Base-by-base conservation (phyloP, 1,284 basidiomycete species). In the Ustilago tritici region DNA sequence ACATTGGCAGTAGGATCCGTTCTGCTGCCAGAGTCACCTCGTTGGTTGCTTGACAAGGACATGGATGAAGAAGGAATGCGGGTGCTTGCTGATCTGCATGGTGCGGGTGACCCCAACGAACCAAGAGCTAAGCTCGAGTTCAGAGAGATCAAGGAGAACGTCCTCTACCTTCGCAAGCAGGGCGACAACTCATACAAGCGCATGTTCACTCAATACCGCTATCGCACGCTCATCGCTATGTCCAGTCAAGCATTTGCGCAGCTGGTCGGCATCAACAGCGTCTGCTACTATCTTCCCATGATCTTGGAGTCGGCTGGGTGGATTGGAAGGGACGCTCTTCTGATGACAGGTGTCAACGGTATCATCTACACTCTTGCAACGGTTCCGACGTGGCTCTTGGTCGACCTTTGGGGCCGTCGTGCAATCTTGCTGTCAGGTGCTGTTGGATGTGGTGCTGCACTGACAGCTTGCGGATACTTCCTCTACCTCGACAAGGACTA, bases 201-300 rank as follows among this genome's bases (percentile, higher is more conserved):
- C 47, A 93, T 98, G 91, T 97, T 95, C 94, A 91, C 87, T 79
- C 90, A 91, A 76, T 98, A 98, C 87, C 92, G 93, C 80, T 91
- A 92, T 52, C 90, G 95, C 53, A 95, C 98, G 6, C 87, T 98
- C 76, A 91, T 98, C 69, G 96, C 95, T n/a, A 96, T 96, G 94
- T 95, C 94, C 19, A 94, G 94, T 73, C 96, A 98, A 86, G 92
- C 93, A 65, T 98, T 98, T 86, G 95, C 95, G 55, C 96, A 98
- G 87, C 65, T 98, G 79, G 81, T 83, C 67, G 84, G 84, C 54
- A 83, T 84, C 79, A 85, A 83, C 73, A 94, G 95, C 64, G 95
- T 98, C 32, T 95, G 93, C 5, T 98, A 97, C 87, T 98, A 97
- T 87, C 94, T 94, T 50, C 58, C 74, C 53, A 78, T 81, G 58